Conservation (phyloP, 257 asterid genomes). For the Solanum dulcamara region DNA sequence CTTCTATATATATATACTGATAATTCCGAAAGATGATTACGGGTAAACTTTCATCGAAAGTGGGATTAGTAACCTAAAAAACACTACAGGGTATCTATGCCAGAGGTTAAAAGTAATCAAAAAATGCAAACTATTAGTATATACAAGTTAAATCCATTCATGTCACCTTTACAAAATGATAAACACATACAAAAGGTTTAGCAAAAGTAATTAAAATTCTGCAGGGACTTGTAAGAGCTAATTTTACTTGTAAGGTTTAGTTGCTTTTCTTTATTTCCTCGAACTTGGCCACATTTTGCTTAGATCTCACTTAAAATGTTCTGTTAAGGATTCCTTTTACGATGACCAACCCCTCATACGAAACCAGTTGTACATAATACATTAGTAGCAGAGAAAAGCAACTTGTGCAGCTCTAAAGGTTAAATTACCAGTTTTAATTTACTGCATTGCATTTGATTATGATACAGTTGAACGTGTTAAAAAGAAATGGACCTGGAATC, state of each 20-base stretch:
- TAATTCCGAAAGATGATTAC: background rate
- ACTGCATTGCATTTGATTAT: background rate
- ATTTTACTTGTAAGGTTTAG: background rate
- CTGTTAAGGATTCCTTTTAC: background rate
- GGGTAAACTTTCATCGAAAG: background rate
- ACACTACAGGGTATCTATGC: background rate
- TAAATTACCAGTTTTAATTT: background rate
- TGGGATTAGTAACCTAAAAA: background rate
- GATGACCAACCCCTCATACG: background rate
- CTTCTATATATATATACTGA: background rate
- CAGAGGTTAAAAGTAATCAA: background rate
- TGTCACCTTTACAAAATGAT: background rate
- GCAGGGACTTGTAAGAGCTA: background rate
- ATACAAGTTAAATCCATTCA: background rate
- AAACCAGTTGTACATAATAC: background rate
- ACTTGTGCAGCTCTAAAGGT: background rate
- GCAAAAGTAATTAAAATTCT: background rate
- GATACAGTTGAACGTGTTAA: background rate
- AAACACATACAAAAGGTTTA: background rate
- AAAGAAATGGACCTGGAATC: background rate
- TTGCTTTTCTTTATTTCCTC: background rate
- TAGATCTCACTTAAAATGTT: background rate
- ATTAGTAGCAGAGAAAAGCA: background rate
- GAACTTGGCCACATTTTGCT: background rate
- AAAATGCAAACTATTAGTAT: background rate